phyloP scores from a whole-genome alignment of 2,329 filamentous ascomycete species.

The Capronia coronata region DNA sequence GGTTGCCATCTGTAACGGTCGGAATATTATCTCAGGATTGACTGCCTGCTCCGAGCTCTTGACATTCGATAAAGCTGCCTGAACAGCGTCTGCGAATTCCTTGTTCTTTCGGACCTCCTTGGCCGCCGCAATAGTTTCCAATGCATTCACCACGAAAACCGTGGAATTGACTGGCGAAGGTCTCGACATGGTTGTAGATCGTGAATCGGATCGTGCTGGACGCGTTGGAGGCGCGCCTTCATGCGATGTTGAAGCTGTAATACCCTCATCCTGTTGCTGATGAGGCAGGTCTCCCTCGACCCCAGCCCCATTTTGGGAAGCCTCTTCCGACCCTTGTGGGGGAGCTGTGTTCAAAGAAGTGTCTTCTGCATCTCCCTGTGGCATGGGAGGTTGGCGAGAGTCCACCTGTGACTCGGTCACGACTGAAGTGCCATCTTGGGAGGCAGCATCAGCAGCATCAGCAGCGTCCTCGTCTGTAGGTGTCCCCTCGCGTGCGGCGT shows the following conservation, averaged over 20 bases:
- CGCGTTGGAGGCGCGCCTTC: slow-evolving; percentile 1
- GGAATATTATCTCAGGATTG: slow-evolving; percentile 86
- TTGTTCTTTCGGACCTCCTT: slow-evolving; percentile 87
- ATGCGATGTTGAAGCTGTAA: slow-evolving; percentile 2
- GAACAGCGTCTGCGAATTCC: slow-evolving; percentile 72
- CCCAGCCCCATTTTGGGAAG: slow-evolving; percentile 1
- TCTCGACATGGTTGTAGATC: slow-evolving; percentile 48
- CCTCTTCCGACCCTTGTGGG: background rate
- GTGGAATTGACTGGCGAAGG: slow-evolving; percentile 77
- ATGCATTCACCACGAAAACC: slow-evolving; percentile 87
- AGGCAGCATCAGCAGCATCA: slow-evolving; percentile 25
- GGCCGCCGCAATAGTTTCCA: slow-evolving; percentile 85
- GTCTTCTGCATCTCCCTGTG: slow-evolving; percentile 12
- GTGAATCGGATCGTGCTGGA: slow-evolving; percentile 51
- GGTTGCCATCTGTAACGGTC: slow-evolving; percentile 81
- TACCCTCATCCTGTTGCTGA: slow-evolving; percentile 28
- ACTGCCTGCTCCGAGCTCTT: slow-evolving; percentile 76
- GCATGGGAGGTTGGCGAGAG: slow-evolving; percentile 12
- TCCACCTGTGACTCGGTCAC: slow-evolving; percentile 15
- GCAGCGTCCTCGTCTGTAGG: slow-evolving; percentile 20
- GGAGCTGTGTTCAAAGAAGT: background rate
- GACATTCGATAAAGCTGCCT: slow-evolving; percentile 76
- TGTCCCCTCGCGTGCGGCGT: slow-evolving; percentile 3
- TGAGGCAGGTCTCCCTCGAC: slow-evolving; percentile 20
- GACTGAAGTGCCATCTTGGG: slow-evolving; percentile 20